Conservation (phyloP, 345 rosid species). For the Excoecaria cochinchinensis region DNA sequence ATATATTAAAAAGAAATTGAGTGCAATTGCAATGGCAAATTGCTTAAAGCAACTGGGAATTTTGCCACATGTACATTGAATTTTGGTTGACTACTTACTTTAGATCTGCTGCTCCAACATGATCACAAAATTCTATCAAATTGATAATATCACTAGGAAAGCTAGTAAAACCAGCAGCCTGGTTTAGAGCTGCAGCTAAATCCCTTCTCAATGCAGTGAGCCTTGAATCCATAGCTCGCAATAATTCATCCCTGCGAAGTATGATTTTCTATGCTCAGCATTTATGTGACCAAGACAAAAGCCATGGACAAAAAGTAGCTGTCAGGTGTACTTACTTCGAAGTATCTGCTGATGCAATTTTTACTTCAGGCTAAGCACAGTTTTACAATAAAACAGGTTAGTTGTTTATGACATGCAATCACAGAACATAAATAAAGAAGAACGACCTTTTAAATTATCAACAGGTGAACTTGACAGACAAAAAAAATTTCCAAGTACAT, state of each 20-base stretch:
- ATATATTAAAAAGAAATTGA: slow-evolving; percentile 1
- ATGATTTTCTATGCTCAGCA: slow-evolving; percentile 18
- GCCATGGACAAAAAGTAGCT: slow-evolving; percentile 4
- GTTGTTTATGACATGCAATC: slow-evolving; percentile 1
- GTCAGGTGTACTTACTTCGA: slow-evolving; percentile 43
- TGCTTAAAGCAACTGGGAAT: slow-evolving; percentile 11
- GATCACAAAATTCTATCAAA: slow-evolving; percentile 43
- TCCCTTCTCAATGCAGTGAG: slow-evolving; percentile 50
- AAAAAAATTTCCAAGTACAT: not conserved
- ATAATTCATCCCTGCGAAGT: slow-evolving; percentile 50
- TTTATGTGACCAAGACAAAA: slow-evolving; percentile 13
- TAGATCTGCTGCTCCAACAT: slow-evolving; percentile 48
- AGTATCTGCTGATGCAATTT: slow-evolving; percentile 40
- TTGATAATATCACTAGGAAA: slow-evolving; percentile 40
- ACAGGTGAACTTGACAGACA: slow-evolving; percentile 3
- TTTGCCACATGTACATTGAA: not conserved
- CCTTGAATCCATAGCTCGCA: slow-evolving; percentile 61
- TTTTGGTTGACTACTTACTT: slow-evolving; percentile 44
- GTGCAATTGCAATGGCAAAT: slow-evolving; percentile 9
- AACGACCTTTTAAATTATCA: not conserved
- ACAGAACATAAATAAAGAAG: slow-evolving; percentile 1
- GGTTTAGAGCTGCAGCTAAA: slow-evolving; percentile 42
- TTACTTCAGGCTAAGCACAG: slow-evolving; percentile 35
- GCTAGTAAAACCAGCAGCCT: slow-evolving; percentile 38
- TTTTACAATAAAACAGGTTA: slow-evolving; percentile 15